Conservation (phyloP, 2,329 filamentous ascomycete genomes). For the Cladosporium cucumerinum region DNA sequence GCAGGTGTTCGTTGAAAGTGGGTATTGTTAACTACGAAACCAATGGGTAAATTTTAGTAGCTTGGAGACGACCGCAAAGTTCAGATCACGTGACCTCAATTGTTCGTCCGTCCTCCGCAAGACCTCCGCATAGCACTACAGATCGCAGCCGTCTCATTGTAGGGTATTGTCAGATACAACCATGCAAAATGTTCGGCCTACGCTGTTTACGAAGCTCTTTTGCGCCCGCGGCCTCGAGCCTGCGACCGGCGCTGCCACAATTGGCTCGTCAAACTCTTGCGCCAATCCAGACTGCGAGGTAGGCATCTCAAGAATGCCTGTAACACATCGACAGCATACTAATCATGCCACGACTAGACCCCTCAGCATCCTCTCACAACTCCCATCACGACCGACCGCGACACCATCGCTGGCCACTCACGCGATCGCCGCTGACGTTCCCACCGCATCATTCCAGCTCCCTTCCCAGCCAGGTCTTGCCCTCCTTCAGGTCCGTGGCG, state of each 20-base stretch:
- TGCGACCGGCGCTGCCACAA: conserved; percentile 13
- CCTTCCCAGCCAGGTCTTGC: conserved; percentile 30
- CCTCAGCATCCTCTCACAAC: conserved; percentile 23
- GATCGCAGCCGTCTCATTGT: not conserved
- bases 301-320: not conserved
- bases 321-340: not conserved
- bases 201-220: conserved; percentile 20
- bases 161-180: not conserved
- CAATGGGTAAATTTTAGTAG: conserved; percentile 9
- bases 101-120: not conserved
- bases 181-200: conserved; percentile 21
- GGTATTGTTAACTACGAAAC: not conserved
- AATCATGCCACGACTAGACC: conserved; percentile 17
- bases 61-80: not conserved
- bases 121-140: not conserved
- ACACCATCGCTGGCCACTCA: conserved; percentile 9
- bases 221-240: conserved; percentile 8
- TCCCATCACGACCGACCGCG: conserved; percentile 21
- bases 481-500: conserved; percentile 43
- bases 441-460: conserved; percentile 19
- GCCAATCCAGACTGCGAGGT: conserved; percentile 7
- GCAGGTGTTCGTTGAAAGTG: not conserved
- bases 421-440: conserved; percentile 18
- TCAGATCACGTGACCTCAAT: not conserved
- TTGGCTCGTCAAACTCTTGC: conserved; percentile 5